These are phyloP conservation scores for Achlya hypogyna DNA, from an alignment of 352 stramenopile species.

Conservation along the genomic window DNA sequence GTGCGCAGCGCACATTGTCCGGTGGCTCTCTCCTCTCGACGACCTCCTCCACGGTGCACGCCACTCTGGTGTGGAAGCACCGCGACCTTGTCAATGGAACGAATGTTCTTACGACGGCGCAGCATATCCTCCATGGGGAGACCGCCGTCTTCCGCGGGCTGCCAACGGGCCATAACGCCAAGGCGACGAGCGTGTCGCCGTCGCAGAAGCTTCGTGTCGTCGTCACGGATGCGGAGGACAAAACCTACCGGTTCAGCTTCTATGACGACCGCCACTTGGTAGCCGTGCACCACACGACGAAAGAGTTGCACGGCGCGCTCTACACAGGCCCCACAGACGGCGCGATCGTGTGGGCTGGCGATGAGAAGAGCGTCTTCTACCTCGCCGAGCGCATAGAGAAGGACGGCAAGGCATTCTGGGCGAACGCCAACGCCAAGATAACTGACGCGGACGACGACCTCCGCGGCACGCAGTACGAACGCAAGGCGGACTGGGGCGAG, in stretches of 20 bases:
- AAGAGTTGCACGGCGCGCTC: slow-evolving; percentile 55
- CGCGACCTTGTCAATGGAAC: slow-evolving; percentile 16
- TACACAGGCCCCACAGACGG: slow-evolving; percentile 66
- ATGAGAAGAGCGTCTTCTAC: slow-evolving; percentile 65
- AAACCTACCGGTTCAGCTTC: slow-evolving; percentile 7
- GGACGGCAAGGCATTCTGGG: slow-evolving; percentile 43
- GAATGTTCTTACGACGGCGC: not conserved
- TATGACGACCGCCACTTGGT: slow-evolving; percentile 1
- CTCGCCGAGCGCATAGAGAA: slow-evolving; percentile 54
- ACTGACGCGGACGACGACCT: slow-evolving; percentile 22
- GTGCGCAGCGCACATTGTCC: slow-evolving; percentile 2
- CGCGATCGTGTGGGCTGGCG: slow-evolving; percentile 59
- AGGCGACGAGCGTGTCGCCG: slow-evolving; percentile 13
- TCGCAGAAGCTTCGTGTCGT: slow-evolving; percentile 8
- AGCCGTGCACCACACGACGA: slow-evolving; percentile 35
- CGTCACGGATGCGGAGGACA: slow-evolving; percentile 9
- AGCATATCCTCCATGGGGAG: slow-evolving; percentile 11
- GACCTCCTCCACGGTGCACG: not conserved
- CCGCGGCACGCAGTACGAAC: slow-evolving; percentile 53
- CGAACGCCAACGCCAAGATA: slow-evolving; percentile 38
- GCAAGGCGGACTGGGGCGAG: slow-evolving; percentile 76
- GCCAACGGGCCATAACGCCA: not conserved
- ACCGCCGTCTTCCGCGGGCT: not conserved
- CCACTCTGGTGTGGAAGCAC: slow-evolving; percentile 17
- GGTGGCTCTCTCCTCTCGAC: slow-evolving; percentile 4